phyloP scores from a whole-genome alignment of 2,329 filamentous ascomycete genomes.

The Trichoderma pleuroti region DNA sequence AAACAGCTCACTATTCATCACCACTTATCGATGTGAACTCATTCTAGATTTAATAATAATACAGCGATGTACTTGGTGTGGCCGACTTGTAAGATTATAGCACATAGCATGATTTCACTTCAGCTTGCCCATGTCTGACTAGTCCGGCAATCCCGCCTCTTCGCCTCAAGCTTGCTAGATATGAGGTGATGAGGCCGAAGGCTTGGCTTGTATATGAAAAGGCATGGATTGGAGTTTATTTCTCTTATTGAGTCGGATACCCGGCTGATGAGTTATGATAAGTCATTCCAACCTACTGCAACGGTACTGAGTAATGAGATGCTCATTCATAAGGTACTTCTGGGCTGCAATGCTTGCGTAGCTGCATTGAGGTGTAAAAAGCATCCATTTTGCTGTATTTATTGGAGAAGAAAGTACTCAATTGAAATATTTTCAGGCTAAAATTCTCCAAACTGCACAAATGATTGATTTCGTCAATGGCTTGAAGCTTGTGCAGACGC shows the following conservation, averaged over 20 bases:
- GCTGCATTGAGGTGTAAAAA: not conserved
- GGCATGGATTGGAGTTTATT: not conserved
- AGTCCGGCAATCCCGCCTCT: not conserved
- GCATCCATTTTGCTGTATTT: too few species aligned
- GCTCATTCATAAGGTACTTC: not conserved
- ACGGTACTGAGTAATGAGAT: not conserved
- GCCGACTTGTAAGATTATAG: not conserved
- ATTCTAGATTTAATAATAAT: not conserved
- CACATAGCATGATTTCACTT: not conserved
- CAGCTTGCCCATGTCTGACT: not conserved
- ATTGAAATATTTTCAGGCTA: not conserved
- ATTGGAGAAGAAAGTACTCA: not conserved
- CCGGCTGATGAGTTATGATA: not conserved
- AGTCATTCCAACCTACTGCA: not conserved
- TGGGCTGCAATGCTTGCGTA: not conserved
- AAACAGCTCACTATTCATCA: not conserved
- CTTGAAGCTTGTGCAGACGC: not conserved
- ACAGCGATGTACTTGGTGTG: not conserved
- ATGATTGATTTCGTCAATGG: not conserved
- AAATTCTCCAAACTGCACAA: not conserved
- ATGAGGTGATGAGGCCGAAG: not conserved
- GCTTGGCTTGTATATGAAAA: not conserved
- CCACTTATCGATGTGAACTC: not conserved
- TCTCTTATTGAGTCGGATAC: not conserved
- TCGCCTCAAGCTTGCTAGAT: not conserved